phyloP scores from a whole-genome alignment of 2,329 filamentous ascomycete species.

The Cadophora luteo-olivacea region DNA sequence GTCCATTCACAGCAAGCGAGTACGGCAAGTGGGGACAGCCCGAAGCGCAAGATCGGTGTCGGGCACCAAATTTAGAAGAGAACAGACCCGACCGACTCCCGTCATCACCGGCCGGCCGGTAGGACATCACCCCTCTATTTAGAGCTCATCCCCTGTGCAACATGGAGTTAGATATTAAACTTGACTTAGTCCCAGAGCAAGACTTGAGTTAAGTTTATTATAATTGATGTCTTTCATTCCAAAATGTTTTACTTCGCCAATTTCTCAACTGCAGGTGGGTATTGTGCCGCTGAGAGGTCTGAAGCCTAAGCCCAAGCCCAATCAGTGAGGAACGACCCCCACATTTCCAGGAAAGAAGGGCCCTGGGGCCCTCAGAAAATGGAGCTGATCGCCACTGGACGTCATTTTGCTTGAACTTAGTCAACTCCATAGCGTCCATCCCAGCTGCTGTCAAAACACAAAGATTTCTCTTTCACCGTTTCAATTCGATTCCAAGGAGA shows the following conservation, averaged over 20 bases:
- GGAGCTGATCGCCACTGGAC: constrained; percentile 11
- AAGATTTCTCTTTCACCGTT: constrained; percentile 9
- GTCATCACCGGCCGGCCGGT: too few species aligned
- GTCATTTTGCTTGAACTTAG: constrained; percentile 17
- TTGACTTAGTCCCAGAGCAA: too few species aligned
- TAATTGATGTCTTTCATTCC: too few species aligned
- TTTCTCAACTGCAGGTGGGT: not conserved
- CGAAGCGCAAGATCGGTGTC: constrained; percentile 10
- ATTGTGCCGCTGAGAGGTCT: not conserved
- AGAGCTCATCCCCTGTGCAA: not conserved
- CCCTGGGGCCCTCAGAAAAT: constrained; percentile 16
- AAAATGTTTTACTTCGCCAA: not conserved
- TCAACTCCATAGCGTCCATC: not conserved
- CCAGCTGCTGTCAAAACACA: constrained; percentile 15
- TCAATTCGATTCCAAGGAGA: not conserved
- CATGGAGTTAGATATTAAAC: not conserved
- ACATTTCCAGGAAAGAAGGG: not conserved
- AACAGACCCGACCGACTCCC: too few species aligned
- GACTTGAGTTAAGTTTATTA: too few species aligned
- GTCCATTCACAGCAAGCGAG: not conserved
- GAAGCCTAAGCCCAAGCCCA: not conserved
- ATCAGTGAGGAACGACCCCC: not conserved
- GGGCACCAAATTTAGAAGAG: not conserved
- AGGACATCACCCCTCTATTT: not conserved
- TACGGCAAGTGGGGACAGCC: constrained; percentile 2